Base-by-base conservation (phyloP, 208 protist genomes). In the Endotrypanum monterogeii region DNA sequence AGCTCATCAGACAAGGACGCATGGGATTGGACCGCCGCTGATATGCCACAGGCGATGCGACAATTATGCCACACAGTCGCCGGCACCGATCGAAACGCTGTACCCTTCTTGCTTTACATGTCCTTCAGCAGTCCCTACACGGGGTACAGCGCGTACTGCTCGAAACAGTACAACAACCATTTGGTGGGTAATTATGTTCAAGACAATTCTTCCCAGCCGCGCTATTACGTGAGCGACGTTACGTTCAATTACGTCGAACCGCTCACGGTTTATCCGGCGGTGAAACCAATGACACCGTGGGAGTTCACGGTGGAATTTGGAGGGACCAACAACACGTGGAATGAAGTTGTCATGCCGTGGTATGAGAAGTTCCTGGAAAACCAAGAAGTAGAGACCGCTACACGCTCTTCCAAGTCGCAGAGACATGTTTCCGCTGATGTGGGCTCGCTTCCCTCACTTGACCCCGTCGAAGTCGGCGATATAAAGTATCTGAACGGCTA, bases 61-160 rank as follows among this genome's bases (percentile, higher is more conserved):
- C 77, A 84, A 39, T 81, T 92, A 71, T 92, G 88, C 71, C 52
- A 78, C 37, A 44, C 75, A 16, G 56, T 78, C 41, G n/a, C 46
- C 23, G 52, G 55, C 23, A 57, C 67, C 16, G 4, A 52, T 23
- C 32, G 7, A 0, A 76, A 52, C 56, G 11, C 7, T 0, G 68
- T 65, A 32, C 56, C 68, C 12, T 60, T 74, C 56, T 52, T 90
- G 35, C 78, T 92, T 8, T 91, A 89, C 73, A 60, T 91, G 30
- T 76, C 70, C 25, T 30, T 92, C 2, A 85, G 68, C 68, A 88
- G 84, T 71, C 88, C 88, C 14, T 80, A 78, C 60, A 70, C 76
- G 20, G 88, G 85, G n/a, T 92, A 83, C 74, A 78, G 88, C 71
- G 88, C 85, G 25, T 92, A 86, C 73, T 92, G 88, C 80, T 85